phyloP scores from a whole-genome alignment of 2,329 filamentous ascomycete genomes.

The Colletotrichum sp. region DNA sequence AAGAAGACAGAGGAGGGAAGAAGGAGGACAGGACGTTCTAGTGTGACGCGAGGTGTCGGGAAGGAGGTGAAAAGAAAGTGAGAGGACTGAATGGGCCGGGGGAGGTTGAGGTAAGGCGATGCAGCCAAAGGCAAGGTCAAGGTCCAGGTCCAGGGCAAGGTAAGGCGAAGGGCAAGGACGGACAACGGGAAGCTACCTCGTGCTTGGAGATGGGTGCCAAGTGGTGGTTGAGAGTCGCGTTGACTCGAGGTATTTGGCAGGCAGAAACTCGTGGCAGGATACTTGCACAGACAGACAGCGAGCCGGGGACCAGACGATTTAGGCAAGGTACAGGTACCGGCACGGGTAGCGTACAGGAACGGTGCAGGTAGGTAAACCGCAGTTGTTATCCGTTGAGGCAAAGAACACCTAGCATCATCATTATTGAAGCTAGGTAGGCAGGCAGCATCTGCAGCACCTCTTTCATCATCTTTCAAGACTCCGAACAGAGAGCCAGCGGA shows the following conservation, averaged over 20 bases:
- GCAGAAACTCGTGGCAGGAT: not conserved
- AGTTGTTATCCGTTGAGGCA: not conserved
- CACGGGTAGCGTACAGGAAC: not conserved
- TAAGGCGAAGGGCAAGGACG: not conserved
- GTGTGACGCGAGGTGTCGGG: constrained; percentile 6
- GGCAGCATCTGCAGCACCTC: not conserved
- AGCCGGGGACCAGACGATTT: not conserved
- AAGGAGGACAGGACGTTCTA: not conserved
- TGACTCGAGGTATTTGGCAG: not conserved
- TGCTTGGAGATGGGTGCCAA: not conserved
- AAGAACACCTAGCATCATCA: not conserved
- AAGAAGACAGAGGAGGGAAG: not conserved
- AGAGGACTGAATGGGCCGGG: constrained; percentile 1
- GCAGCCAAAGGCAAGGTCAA: not conserved
- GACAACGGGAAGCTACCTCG: not conserved
- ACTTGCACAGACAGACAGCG: constrained; percentile 8
- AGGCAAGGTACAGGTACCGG: constrained; percentile 7
- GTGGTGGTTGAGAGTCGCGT: not conserved
- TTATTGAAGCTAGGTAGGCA: not conserved
- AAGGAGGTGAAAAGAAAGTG: not conserved
- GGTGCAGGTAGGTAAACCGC: not conserved
- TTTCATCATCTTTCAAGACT: not conserved
- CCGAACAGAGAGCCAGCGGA: not conserved
- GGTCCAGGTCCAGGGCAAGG: not conserved
- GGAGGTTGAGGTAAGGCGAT: not conserved